Conservation (phyloP, 2,329 filamentous ascomycete species). For the Atkinsonella hypoxylon region DNA sequence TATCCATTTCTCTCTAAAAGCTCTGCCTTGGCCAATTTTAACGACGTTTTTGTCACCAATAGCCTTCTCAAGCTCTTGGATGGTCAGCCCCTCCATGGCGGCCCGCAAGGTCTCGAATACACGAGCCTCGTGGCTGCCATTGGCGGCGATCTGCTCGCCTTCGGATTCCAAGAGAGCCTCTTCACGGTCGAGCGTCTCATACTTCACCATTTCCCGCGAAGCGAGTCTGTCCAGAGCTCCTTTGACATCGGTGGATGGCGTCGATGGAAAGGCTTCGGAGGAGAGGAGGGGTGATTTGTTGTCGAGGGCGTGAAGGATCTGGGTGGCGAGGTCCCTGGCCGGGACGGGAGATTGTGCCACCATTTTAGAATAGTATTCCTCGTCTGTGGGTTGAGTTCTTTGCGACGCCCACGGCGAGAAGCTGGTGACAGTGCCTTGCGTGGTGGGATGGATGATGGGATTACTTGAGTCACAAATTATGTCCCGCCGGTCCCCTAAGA, state of each 20-base stretch:
- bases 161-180: slow-evolving; percentile 65
- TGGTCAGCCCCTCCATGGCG: slow-evolving; percentile 68
- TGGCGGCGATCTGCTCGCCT: slow-evolving; percentile 56
- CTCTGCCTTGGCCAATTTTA: slow-evolving; percentile 87
- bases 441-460: background rate
- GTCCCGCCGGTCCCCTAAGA: slow-evolving; percentile 1
- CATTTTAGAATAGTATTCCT: slow-evolving; percentile 21
- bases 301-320: slow-evolving; percentile 55
- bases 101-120: slow-evolving; percentile 64
- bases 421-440: background rate
- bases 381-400: background rate
- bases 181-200: slow-evolving; percentile 72
- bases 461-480: slow-evolving; percentile 5
- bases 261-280: slow-evolving; percentile 54
- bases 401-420: background rate
- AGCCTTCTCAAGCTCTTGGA: slow-evolving; percentile 56
- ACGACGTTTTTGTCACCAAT: slow-evolving; percentile 63
- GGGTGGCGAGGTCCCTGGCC: slow-evolving; percentile 45
- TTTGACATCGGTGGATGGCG: slow-evolving; percentile 61
- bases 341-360: slow-evolving; percentile 24
- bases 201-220: slow-evolving; percentile 76
- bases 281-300: slow-evolving; percentile 55
- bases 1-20: slow-evolving; percentile 74
- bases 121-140: slow-evolving; percentile 72
- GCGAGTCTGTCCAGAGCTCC: slow-evolving; percentile 75